phyloP scores from a whole-genome alignment of 257 asterid genomes.

The Solanum piurae region DNA sequence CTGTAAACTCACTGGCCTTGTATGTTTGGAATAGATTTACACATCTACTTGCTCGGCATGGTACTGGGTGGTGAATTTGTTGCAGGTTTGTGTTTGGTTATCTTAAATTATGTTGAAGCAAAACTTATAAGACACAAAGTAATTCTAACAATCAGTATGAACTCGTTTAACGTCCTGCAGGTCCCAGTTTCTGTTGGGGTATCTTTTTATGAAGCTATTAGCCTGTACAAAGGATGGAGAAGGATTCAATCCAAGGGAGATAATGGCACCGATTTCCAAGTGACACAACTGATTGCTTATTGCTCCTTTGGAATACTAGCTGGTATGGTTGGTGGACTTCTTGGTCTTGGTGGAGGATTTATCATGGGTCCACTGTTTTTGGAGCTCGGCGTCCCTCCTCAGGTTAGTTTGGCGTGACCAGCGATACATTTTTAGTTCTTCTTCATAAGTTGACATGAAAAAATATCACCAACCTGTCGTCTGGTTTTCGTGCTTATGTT shows the following conservation, averaged over 20 bases:
- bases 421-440: neutral
- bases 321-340: slow-evolving; percentile 91
- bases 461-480: neutral
- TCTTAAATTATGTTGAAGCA: neutral
- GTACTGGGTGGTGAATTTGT: slow-evolving; percentile 86
- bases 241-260: slow-evolving; percentile 77
- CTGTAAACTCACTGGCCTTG: slow-evolving; percentile 3
- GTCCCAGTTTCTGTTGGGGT: slow-evolving; percentile 76
- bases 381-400: slow-evolving; percentile 56
- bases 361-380: slow-evolving; percentile 45
- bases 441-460: neutral
- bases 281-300: slow-evolving; percentile 49
- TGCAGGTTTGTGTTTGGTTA: slow-evolving; percentile 47
- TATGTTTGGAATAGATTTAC: slow-evolving; percentile 39
- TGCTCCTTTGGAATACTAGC: slow-evolving; percentile 77
- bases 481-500: neutral
- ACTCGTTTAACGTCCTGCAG: slow-evolving; percentile 19
- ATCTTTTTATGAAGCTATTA: slow-evolving; percentile 51
- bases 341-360: slow-evolving; percentile 97
- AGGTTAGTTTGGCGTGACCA: slow-evolving; percentile 26
- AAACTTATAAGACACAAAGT: neutral
- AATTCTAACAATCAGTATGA: neutral
- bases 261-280: slow-evolving; percentile 39
- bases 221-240: slow-evolving; percentile 79
- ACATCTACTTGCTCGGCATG: slow-evolving; percentile 51